A percentile compares a stretch with the other conserved stretches of the same genome.
phyloP scores from a whole-genome alignment of 2,329 filamentous ascomycete species.

The Aspergillus clavatus region DNA sequence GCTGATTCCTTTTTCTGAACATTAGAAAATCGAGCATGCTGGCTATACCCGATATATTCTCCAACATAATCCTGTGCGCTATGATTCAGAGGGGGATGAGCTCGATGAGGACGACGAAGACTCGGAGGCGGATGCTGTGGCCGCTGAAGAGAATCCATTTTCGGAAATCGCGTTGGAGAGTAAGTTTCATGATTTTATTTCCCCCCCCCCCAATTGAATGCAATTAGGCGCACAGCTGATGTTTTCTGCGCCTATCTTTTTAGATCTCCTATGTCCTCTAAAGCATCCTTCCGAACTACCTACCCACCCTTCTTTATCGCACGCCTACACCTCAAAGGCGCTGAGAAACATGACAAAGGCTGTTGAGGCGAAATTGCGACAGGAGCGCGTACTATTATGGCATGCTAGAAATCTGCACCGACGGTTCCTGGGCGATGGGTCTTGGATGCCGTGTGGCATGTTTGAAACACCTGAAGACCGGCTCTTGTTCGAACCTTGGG shows the following conservation, averaged over 20 bases:
- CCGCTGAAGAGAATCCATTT: constrained; percentile 59
- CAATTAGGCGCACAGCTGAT: constrained; percentile 4
- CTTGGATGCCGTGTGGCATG: constrained; percentile 54
- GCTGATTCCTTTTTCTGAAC: not conserved
- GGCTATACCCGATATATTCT: constrained; percentile 59
- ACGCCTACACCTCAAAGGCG: constrained; percentile 55
- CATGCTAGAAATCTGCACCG: constrained; percentile 55
- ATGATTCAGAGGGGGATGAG: constrained; percentile 61
- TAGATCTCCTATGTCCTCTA: constrained; percentile 57
- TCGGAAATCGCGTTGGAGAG: constrained; percentile 54
- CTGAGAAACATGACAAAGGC: constrained; percentile 54
- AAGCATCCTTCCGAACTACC: constrained; percentile 58
- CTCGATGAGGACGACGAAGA: constrained; percentile 55
- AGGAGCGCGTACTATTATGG: constrained; percentile 53
- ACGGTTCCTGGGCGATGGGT: constrained; percentile 56
- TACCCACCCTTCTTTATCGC: constrained; percentile 54
- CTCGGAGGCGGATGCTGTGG: constrained; percentile 53
- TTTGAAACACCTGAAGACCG: constrained; percentile 50
- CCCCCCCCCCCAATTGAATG: not conserved
- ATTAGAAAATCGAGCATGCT: constrained; percentile 56
- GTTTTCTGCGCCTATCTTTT: not conserved
- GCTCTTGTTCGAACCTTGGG: constrained; percentile 42
- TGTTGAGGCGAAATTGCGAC: constrained; percentile 53
- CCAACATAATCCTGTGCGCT: constrained; percentile 54
- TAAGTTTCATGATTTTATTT: constrained; percentile 36